A percentile compares a stretch with the other conserved stretches of the same genome.
These are phyloP conservation scores for Cercospora sp. DNA, from an alignment of 2,329 filamentous ascomycete species.

Conservation along the genomic window DNA sequence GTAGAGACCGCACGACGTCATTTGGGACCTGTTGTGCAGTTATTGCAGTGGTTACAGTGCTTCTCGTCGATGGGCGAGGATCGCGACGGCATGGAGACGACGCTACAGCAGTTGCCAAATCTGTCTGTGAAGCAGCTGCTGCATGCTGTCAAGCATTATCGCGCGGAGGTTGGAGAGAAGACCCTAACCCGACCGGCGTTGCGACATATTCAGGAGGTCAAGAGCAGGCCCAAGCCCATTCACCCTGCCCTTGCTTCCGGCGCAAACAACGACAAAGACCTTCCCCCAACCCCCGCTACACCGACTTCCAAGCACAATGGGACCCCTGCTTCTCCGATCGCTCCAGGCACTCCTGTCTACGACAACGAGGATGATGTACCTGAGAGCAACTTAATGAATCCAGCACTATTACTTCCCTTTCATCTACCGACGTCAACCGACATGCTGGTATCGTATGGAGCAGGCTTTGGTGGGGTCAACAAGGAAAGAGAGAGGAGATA, in stretches of 20 bases:
- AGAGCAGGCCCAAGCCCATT: conserved; percentile 54
- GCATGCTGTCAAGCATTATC: conserved; percentile 88
- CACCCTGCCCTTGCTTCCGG: conserved; percentile 18
- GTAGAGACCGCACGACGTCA: conserved; percentile 82
- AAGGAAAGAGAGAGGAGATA: conserved; percentile 91
- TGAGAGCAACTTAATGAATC: conserved; percentile 78
- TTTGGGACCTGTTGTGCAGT: conserved; percentile 84
- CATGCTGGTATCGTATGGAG: conserved; percentile 94
- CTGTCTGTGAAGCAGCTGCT: conserved; percentile 86
- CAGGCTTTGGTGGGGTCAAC: conserved; percentile 90
- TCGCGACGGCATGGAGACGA: conserved; percentile 81
- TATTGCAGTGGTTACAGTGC: conserved; percentile 96
- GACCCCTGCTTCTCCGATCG: conserved; percentile 23
- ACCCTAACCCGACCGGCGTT: conserved; percentile 82
- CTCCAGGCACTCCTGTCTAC: conserved; percentile 29
- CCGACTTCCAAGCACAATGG: conserved; percentile 26
- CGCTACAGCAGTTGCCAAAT: conserved; percentile 82
- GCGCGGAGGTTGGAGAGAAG: conserved; percentile 93
- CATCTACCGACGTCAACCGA: conserved; percentile 94
- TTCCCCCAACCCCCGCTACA: conserved; percentile 21
- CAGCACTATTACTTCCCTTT: conserved; percentile 90
- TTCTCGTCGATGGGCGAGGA: conserved; percentile 94
- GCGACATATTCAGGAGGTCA: conserved; percentile 79
- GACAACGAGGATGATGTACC: conserved; percentile 70
- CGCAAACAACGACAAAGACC: conserved; percentile 14